Conservation (phyloP, 1,284 basidiomycete genomes). For the Mrakiaceae sp. region DNA sequence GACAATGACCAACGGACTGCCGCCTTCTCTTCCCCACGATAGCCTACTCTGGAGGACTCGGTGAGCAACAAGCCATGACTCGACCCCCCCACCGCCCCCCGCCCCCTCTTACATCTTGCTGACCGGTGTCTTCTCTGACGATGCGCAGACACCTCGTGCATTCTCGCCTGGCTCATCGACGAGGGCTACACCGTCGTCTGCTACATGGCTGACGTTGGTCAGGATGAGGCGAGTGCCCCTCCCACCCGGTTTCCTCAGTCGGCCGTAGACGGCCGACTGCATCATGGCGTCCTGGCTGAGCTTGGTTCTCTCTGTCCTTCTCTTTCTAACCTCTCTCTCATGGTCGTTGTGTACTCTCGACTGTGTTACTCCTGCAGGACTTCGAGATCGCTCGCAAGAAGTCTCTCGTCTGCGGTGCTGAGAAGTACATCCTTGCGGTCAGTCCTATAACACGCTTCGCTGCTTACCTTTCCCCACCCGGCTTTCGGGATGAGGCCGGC, state of each 20-base stretch:
- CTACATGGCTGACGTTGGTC: constrained; percentile 98
- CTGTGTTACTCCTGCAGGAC: constrained; percentile 46
- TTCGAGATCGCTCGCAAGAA: constrained; percentile 88
- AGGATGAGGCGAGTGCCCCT: constrained; percentile 63
- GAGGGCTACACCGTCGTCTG: constrained; percentile 94
- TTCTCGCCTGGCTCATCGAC: constrained; percentile 94
- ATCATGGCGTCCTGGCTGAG: background rate
- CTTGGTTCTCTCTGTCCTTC: constrained; percentile 1
- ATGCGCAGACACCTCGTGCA: constrained; percentile 77
- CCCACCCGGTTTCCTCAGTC: background rate
- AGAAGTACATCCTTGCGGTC: constrained; percentile 87
- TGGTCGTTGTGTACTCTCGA: no score
- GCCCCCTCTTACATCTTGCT: constrained; percentile 6
- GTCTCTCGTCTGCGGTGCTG: constrained; percentile 83
- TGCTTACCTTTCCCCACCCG: no score
- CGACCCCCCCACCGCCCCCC: background rate
- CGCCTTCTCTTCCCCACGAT: no score
- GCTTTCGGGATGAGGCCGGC: no score
- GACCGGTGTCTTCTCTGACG: background rate
- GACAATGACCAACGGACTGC: no score
- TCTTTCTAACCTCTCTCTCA: background rate
- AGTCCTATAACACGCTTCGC: constrained; percentile 12
- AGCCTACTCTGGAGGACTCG: constrained; percentile 96
- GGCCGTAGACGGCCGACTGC: no score
- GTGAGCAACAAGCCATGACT: constrained; percentile 41